Evolutionary conservation across 78 protist species (phyloP).

Genomic region (Reticulomyxa filosa): DNA sequence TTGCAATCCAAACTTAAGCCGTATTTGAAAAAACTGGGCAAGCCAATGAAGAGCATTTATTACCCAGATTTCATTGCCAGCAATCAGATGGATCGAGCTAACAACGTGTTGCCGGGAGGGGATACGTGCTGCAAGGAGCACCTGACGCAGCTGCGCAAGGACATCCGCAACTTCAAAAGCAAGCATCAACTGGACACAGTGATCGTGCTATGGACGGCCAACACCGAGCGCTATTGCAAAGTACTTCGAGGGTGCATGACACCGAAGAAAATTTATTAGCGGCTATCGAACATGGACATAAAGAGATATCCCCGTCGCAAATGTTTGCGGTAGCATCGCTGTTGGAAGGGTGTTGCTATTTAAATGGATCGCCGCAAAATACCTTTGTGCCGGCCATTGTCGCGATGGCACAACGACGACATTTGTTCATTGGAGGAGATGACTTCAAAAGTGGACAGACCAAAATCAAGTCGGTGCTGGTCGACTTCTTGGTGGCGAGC

Average conservation of each 20-base stretch:
- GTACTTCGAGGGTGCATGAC: constrained; percentile 58
- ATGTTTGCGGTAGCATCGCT: constrained; percentile 86
- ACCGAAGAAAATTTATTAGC: constrained; percentile 66
- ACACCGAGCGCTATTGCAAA: constrained; percentile 92
- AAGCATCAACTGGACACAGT: constrained; percentile 59
- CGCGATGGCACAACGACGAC: constrained; percentile 69
- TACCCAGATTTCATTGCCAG: constrained; percentile 94
- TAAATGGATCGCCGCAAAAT: constrained; percentile 94
- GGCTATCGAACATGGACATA: constrained; percentile 44
- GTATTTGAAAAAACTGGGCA: no score
- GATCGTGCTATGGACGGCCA: constrained; percentile 91
- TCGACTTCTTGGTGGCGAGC: constrained; percentile 87
- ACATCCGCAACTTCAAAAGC: constrained; percentile 84
- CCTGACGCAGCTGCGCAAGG: constrained; percentile 63
- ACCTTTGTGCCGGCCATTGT: constrained; percentile 86
- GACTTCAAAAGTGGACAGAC: constrained; percentile 99
- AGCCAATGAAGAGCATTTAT: constrained; percentile 83
- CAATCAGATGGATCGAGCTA: constrained; percentile 88
- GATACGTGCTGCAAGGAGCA: no score
- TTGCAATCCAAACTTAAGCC: no score
- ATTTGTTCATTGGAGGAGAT: constrained; percentile 81
- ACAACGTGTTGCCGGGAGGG: constrained; percentile 69
- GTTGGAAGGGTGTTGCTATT: constrained; percentile 72
- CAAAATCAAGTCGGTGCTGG: constrained; percentile 91
- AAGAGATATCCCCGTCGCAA: constrained; percentile 86